Conservation (phyloP, 495 filamentous ascomycete genomes). For the Hypoxylon fragiforme region DNA sequence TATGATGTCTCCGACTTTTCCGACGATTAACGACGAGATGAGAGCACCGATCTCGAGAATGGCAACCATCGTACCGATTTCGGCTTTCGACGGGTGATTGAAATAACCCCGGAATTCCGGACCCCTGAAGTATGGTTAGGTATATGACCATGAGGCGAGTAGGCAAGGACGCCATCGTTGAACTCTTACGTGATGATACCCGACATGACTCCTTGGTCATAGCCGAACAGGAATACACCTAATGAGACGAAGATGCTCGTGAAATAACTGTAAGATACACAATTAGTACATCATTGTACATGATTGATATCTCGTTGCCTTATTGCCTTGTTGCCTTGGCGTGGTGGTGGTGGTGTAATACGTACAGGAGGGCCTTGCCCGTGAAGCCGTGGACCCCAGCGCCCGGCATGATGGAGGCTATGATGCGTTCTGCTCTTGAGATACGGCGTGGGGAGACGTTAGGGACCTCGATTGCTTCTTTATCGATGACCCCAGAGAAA, state of each 20-base stretch:
- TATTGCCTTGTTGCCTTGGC: background rate
- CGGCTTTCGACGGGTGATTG: slow-evolving; percentile 76
- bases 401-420: slow-evolving; percentile 85
- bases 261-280: slow-evolving; percentile 70
- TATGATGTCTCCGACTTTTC: slow-evolving; percentile 86
- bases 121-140: slow-evolving; percentile 58
- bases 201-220: slow-evolving; percentile 99
- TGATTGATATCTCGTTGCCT: no score
- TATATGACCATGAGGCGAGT: slow-evolving; percentile 19
- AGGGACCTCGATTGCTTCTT: slow-evolving; percentile 84
- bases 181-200: slow-evolving; percentile 79
- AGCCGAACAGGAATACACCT: slow-evolving; percentile 96
- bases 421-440: slow-evolving; percentile 63
- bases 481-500: slow-evolving; percentile 58
- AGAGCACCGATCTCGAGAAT: slow-evolving; percentile 94
- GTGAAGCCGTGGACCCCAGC: slow-evolving; percentile 86
- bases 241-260: slow-evolving; percentile 97
- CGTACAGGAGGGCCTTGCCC: slow-evolving; percentile 91
- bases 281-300: no score
- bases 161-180: slow-evolving; percentile 2
- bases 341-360: slow-evolving; percentile 15
- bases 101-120: slow-evolving; percentile 89
- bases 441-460: slow-evolving; percentile 63
- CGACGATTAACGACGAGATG: slow-evolving; percentile 86
- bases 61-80: slow-evolving; percentile 94